Evolutionary conservation across 202 grass and related monocot species (phyloP).

Genomic region (Zoysia matrella): DNA sequence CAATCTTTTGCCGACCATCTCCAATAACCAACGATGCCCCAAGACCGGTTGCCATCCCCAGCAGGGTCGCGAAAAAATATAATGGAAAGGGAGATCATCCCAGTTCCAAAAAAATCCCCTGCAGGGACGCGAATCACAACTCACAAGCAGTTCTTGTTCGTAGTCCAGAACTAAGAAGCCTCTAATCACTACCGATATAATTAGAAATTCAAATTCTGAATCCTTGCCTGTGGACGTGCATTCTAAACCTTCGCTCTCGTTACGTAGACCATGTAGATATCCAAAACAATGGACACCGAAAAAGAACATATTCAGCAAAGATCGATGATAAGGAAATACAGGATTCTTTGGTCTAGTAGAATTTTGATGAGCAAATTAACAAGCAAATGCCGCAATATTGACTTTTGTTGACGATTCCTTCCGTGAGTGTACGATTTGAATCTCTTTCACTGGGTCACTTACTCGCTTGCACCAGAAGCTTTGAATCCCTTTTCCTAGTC

Average conservation of each 20-base stretch:
- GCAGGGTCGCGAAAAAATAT: not conserved
- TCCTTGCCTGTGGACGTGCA: too few species aligned
- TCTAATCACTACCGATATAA: too few species aligned
- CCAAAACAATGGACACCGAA: not conserved
- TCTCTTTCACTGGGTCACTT: constrained; percentile 36
- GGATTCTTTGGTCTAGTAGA: constrained; percentile 7
- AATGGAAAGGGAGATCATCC: too few species aligned
- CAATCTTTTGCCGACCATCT: constrained; percentile 46
- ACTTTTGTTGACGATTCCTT: constrained; percentile 47
- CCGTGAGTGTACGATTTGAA: constrained; percentile 49
- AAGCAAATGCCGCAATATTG: not conserved
- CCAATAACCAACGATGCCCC: not conserved
- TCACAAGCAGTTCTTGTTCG: not conserved
- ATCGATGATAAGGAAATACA: not conserved
- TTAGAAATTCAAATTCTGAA: too few species aligned
- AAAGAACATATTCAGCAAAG: not conserved
- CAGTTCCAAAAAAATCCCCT: too few species aligned
- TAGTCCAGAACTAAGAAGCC: not conserved
- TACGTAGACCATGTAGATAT: not conserved
- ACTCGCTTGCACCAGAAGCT: constrained; percentile 34
- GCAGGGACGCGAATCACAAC: not conserved
- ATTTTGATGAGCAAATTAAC: constrained; percentile 1
- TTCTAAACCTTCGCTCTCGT: too few species aligned
- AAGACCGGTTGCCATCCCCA: constrained; percentile 1
- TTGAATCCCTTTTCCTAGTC: constrained; percentile 31